phyloP scores from a whole-genome alignment of 352 stramenopile species.

The Globisporangium iwayamae region DNA sequence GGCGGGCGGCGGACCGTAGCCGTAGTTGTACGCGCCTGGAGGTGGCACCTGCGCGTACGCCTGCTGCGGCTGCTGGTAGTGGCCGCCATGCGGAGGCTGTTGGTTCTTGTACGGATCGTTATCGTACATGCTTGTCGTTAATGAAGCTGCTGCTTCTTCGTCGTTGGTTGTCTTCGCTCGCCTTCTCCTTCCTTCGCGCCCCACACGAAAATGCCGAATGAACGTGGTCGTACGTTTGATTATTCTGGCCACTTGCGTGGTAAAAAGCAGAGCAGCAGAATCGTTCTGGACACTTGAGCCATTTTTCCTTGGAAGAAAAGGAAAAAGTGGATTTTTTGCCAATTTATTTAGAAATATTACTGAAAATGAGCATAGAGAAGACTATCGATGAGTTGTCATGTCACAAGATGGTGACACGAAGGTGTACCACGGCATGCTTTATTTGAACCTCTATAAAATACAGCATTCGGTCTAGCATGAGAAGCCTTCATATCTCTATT shows the following conservation, averaged over 20 bases:
- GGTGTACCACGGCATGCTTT: not conserved
- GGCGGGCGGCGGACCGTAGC: constrained; percentile 10
- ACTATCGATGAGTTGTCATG: not conserved
- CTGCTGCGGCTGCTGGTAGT: constrained; percentile 19
- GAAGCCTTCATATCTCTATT: too few species aligned
- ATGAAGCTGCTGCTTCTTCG: not conserved
- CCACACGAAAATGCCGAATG: constrained; percentile 6
- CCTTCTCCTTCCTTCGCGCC: not conserved
- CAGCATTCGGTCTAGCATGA: too few species aligned
- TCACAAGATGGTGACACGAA: not conserved
- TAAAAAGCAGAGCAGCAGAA: not conserved
- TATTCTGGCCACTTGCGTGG: not conserved
- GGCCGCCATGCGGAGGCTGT: constrained; percentile 17
- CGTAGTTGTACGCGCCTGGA: constrained; percentile 10
- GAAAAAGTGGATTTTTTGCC: constrained; percentile 3
- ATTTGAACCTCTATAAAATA: not conserved
- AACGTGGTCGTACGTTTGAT: not conserved
- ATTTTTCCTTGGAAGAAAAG: not conserved
- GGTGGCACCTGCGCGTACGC: constrained; percentile 23
- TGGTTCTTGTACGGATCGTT: constrained; percentile 31
- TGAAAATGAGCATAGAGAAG: not conserved
- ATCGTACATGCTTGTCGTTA: constrained; percentile 26
- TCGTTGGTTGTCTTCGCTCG: not conserved
- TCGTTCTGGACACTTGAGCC: not conserved
- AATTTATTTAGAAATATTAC: not conserved